phyloP scores from a whole-genome alignment of 176 grass and related monocot genomes.

The Secale cereale region DNA sequence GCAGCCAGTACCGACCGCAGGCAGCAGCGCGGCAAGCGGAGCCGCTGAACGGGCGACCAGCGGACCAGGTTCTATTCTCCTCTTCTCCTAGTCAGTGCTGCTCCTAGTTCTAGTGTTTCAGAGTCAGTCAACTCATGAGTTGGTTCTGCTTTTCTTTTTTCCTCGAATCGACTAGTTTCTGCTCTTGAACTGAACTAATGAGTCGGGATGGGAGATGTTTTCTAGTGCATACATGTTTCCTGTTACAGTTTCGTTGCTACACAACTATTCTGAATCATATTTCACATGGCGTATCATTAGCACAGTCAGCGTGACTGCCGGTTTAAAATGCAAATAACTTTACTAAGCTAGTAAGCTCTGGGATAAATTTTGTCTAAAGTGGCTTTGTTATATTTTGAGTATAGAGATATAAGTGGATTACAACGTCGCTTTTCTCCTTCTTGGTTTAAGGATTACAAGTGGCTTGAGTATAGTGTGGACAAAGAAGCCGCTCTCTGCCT shows the following conservation, averaged over 20 bases:
- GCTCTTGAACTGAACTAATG: conserved; percentile 2
- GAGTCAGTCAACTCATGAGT: neutral
- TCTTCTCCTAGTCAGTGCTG: too few relatives aligned
- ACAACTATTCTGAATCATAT: neutral
- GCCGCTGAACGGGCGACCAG: too few relatives aligned
- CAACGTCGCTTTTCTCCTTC: too few relatives aligned
- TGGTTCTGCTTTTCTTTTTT: neutral
- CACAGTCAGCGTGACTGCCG: neutral
- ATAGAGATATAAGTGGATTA: too few relatives aligned
- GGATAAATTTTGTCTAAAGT: neutral
- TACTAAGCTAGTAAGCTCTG: neutral
- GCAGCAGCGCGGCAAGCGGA: too few relatives aligned
- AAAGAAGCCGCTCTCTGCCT: too few relatives aligned
- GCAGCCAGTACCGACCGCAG: too few relatives aligned
- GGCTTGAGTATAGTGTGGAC: too few relatives aligned
- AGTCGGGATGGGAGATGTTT: neutral
- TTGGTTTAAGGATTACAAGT: too few relatives aligned
- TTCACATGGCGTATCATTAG: conserved; percentile 2
- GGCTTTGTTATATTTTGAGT: neutral
- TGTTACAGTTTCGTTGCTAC: neutral
- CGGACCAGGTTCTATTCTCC: too few relatives aligned
- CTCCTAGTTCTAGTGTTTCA: too few relatives aligned
- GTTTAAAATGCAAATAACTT: neutral
- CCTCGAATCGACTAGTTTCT: neutral
- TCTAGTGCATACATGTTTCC: neutral